Evolutionary conservation across 805 yeast genomes (phyloP), one percentile per base, ranked within the genome.

Genomic region (Ogataea minuta): DNA sequence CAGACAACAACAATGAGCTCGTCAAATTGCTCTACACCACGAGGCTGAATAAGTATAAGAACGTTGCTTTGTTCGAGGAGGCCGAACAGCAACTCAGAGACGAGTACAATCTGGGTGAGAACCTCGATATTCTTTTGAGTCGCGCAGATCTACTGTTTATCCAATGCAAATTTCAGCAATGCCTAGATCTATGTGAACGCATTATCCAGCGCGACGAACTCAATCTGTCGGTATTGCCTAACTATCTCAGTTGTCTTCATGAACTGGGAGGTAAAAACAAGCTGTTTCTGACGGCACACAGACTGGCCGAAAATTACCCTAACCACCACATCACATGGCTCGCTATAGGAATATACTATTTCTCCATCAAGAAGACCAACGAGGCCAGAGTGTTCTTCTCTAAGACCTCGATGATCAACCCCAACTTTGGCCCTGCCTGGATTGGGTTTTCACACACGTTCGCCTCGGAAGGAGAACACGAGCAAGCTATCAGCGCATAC

Each of bases 391-490:
- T 84, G 47, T 88, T 76, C 56, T 93, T 89, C 63, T 82, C 93
- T 28, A 89, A 87, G 58, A 90, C 97, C 0, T 87, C 97, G 1
- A 71, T 89, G 49, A 62, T 90, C 44, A 84, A 88, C 53, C 95
- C 99, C 3, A 85, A 81, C 49, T 89, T 86, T 65, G 95, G 93
- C 0, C 91, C 86, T 36, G 95, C 98, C 1, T 93, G 99, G 99
- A 80, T 93, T 23, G 99, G 97, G 2, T 93, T 93, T 66, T 98
- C 98, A 1, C 98, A 91, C 56, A 90, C 98, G 0, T 93, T 90
- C 74, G 96, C 96, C 0, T 82, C 86, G 3, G 99, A 93, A 60
- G 95, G 96, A n/a, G 99, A 93, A 62, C 97, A 93, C 60, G 99
- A 93, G 60, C 98, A 93, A 62, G 98, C 98, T 1, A 84, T 93